phyloP scores from a whole-genome alignment of 345 rosid species.

The Rhodomyrtus tomentosa region DNA sequence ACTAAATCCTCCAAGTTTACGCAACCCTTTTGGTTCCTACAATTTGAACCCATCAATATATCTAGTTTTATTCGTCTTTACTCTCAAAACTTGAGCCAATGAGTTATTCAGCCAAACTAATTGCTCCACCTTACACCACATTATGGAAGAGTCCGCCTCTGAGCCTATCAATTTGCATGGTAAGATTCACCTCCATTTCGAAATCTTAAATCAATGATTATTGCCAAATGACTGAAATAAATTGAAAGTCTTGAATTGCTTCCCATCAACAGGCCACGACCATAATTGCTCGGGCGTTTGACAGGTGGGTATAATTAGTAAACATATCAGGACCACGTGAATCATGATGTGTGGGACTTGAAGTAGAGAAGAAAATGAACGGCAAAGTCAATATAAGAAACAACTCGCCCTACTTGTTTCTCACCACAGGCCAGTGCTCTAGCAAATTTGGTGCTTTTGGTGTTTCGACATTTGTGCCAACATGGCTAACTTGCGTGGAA shows the following conservation, averaged over 20 bases:
- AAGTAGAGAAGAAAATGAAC: neutral
- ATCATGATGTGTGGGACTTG: neutral
- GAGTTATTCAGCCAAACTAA: neutral
- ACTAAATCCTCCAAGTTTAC: no score
- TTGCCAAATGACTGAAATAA: neutral
- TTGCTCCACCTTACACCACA: neutral
- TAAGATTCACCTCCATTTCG: neutral
- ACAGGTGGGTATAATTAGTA: neutral
- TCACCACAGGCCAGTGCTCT: neutral
- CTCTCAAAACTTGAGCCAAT: neutral
- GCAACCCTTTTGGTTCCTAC: no score
- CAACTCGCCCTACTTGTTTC: neutral
- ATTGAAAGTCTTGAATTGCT: neutral
- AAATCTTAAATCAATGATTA: neutral
- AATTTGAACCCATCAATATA: neutral
- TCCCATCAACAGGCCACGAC: neutral
- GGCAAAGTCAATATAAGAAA: neutral
- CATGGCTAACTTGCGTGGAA: slow-evolving; percentile 8
- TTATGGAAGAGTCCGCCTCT: neutral
- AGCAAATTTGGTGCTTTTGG: neutral
- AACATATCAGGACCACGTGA: neutral
- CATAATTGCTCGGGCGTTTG: neutral
- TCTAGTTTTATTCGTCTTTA: neutral
- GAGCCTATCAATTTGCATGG: neutral
- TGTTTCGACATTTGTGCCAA: neutral